These are phyloP conservation scores for Phalaenopsis hybrid DNA, from an alignment of 116 monocot species.

Conservation along the genomic window DNA sequence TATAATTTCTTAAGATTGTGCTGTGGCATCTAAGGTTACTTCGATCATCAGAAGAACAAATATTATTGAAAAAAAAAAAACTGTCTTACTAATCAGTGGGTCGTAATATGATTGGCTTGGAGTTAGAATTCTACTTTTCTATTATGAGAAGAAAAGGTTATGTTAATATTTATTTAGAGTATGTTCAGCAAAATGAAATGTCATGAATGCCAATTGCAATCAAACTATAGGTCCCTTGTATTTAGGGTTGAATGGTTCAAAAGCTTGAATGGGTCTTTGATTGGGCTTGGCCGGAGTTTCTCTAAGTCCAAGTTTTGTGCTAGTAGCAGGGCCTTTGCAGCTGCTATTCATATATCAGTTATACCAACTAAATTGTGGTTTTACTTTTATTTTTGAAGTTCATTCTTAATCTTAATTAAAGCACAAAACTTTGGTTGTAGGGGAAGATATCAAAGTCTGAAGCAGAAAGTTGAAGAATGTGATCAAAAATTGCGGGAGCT, in stretches of 20 bases:
- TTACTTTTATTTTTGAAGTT: background rate
- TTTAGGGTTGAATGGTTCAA: background rate
- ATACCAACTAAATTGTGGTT: background rate
- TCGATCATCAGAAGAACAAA: background rate
- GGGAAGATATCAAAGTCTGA: slow-evolving; percentile 63
- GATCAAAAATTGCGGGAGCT: slow-evolving; percentile 72
- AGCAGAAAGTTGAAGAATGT: slow-evolving; percentile 75
- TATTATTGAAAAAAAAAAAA: background rate
- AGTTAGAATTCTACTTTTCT: background rate
- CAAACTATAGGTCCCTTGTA: background rate
- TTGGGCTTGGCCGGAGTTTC: background rate
- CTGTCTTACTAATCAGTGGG: background rate
- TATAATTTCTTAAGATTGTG: background rate
- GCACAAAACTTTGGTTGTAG: slow-evolving; percentile 23
- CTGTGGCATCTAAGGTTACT: background rate
- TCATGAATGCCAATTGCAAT: background rate
- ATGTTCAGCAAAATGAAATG: background rate
- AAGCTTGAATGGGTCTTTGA: background rate
- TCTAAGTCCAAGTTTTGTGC: background rate
- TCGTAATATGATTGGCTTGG: background rate
- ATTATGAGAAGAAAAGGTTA: background rate
- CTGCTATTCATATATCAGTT: background rate
- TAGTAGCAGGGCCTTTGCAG: background rate
- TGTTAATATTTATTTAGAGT: background rate
- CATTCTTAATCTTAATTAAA: slow-evolving; percentile 5